Evolutionary conservation across 1,284 basidiomycete species (phyloP).

Genomic region (Puccinia novopanici): DNA sequence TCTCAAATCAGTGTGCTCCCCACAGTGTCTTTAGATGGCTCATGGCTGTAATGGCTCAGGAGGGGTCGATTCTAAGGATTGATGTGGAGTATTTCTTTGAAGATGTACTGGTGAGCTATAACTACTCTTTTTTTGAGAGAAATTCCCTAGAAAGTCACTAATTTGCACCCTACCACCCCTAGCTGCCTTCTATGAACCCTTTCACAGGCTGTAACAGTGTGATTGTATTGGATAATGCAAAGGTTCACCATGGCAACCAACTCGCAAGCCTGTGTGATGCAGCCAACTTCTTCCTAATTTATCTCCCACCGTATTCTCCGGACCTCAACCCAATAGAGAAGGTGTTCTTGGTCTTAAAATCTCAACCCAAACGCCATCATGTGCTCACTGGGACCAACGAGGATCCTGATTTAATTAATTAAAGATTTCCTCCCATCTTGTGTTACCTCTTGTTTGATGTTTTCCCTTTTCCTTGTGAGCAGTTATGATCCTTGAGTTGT

Average conservation of each 20-base stretch:
- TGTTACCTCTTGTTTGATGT: too few species aligned
- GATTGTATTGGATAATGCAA: conserved; percentile 13
- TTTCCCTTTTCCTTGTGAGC: too few species aligned
- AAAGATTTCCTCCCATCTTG: too few species aligned
- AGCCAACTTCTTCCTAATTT: not conserved
- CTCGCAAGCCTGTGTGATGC: not conserved
- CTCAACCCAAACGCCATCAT: not conserved
- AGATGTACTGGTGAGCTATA: not conserved
- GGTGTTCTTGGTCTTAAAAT: conserved; percentile 12
- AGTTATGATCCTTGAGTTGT: too few species aligned
- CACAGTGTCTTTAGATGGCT: not conserved
- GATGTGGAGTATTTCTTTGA: conserved; percentile 1
- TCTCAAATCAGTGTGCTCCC: not conserved
- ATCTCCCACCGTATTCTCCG: conserved; percentile 27
- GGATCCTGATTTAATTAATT: not conserved
- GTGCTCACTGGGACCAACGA: not conserved
- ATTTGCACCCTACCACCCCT: not conserved
- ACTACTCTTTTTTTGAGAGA: not conserved
- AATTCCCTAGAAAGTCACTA: not conserved
- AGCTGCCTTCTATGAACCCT: not conserved
- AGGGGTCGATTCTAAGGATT: not conserved
- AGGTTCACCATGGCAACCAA: conserved; percentile 4
- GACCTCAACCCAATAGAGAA: conserved; percentile 37
- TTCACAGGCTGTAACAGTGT: not conserved
- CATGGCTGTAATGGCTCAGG: not conserved